phyloP scores from a whole-genome alignment of 805 yeast genomes.

The Candida manassasensis region DNA sequence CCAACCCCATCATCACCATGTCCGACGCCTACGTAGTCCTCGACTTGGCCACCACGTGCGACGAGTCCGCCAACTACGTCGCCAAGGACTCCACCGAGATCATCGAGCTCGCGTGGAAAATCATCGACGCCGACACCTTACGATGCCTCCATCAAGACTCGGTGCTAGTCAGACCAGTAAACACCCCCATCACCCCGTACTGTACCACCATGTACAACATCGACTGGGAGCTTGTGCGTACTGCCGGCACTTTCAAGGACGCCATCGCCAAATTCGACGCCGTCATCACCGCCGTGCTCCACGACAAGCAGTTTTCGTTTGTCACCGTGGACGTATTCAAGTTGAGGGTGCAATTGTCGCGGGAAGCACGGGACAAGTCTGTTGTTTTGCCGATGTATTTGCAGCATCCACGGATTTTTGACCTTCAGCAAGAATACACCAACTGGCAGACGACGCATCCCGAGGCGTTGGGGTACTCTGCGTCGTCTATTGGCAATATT shows the following conservation, averaged over 20 bases:
- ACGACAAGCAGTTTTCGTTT: constrained; percentile 54
- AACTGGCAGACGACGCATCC: constrained; percentile 65
- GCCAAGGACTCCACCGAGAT: constrained; percentile 66
- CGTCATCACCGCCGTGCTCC: constrained; percentile 27
- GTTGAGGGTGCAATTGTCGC: constrained; percentile 68
- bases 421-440: constrained; percentile 65
- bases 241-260: constrained; percentile 56
- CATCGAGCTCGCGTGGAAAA: constrained; percentile 63
- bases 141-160: constrained; percentile 40
- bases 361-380: constrained; percentile 76
- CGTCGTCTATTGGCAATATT: constrained; percentile 34
- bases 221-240: constrained; percentile 57
- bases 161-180: constrained; percentile 53
- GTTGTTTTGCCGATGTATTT: constrained; percentile 69
- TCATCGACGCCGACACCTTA: constrained; percentile 51
- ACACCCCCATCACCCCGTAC: constrained; percentile 60
- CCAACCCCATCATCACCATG: too few species aligned
- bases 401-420: constrained; percentile 73
- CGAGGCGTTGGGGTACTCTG: constrained; percentile 38
- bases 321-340: constrained; percentile 67
- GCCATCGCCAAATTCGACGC: constrained; percentile 54
- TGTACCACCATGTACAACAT: constrained; percentile 50
- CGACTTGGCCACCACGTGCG: constrained; percentile 62
- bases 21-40: constrained; percentile 57
- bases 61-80: constrained; percentile 54